phyloP scores from a whole-genome alignment of 2,329 filamentous ascomycete genomes.

The Pseudogymnoascus sp. region DNA sequence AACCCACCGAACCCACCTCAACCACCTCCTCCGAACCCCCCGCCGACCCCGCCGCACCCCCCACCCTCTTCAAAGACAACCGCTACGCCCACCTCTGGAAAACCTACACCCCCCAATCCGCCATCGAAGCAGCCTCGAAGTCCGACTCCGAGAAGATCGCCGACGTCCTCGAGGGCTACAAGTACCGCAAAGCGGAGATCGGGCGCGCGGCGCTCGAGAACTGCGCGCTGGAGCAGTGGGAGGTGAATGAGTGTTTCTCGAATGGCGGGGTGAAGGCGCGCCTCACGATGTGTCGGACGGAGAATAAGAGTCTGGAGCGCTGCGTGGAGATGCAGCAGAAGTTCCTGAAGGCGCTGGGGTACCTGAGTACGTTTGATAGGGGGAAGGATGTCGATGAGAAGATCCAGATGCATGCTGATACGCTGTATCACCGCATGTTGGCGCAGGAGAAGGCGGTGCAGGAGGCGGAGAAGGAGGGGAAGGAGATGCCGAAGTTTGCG shows the following conservation, averaged over 20 bases:
- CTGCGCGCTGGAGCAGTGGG: conserved; percentile 78
- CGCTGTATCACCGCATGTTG: conserved; percentile 79
- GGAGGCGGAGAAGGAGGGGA: conserved; percentile 55
- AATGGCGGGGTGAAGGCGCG: conserved; percentile 59
- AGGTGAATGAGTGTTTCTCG: conserved; percentile 75
- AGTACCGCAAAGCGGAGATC: conserved; percentile 70
- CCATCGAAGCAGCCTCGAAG: conserved; percentile 61
- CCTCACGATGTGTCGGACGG: conserved; percentile 71
- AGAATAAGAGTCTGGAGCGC: conserved; percentile 70
- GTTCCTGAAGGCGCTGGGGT: conserved; percentile 85
- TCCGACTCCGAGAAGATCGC: conserved; percentile 72
- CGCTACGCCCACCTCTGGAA: conserved; percentile 88
- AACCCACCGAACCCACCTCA: no score
- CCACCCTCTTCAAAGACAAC: conserved; percentile 59
- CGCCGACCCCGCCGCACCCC: conserved; percentile 16
- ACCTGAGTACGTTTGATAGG: conserved; percentile 61
- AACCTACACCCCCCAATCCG: conserved; percentile 66
- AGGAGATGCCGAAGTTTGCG: conserved; percentile 51
- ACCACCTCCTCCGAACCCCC: conserved; percentile 12
- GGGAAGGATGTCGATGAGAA: conserved; percentile 66
- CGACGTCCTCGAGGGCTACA: conserved; percentile 75
- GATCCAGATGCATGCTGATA: conserved; percentile 94
- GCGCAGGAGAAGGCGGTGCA: conserved; percentile 70
- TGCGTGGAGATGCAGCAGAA: conserved; percentile 88
- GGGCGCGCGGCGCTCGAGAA: conserved; percentile 84